Evolutionary conservation across 2,329 filamentous ascomycete genomes (phyloP).

Genomic region (Tolypocladium amazonense): DNA sequence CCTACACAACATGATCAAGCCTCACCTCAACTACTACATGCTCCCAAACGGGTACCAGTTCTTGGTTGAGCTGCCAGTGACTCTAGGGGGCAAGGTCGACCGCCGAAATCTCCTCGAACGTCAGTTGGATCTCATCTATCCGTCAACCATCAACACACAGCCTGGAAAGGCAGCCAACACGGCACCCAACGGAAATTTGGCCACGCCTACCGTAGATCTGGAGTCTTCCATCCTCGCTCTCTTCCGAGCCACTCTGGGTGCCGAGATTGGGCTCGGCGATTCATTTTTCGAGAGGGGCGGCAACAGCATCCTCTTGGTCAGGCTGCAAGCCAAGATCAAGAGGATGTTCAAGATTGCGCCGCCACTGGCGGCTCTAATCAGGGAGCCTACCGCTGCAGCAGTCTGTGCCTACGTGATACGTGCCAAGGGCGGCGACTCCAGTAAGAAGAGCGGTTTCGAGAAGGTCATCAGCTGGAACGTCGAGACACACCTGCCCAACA

Average conservation of each 20-base stretch:
- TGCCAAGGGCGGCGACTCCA: neutral
- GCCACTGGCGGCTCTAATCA: neutral
- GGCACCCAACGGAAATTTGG: neutral
- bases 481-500: neutral
- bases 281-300: constrained; percentile 15
- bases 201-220: constrained; percentile 2
- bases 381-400: neutral
- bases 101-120: neutral
- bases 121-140: neutral
- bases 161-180: neutral
- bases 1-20: neutral
- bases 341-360: constrained; percentile 10
- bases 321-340: constrained; percentile 5
- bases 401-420: neutral
- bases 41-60: neutral
- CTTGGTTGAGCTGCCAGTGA: neutral
- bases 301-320: constrained; percentile 12
- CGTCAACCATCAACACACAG: neutral
- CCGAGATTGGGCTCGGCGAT: constrained; percentile 7
- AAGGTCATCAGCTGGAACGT: neutral
- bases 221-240: constrained; percentile 9
- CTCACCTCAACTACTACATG: neutral
- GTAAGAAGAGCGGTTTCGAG: neutral
- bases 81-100: neutral
- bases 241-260: constrained; percentile 9